phyloP scores from a whole-genome alignment of 352 stramenopile species.

The Globisporangium abappressorium region DNA sequence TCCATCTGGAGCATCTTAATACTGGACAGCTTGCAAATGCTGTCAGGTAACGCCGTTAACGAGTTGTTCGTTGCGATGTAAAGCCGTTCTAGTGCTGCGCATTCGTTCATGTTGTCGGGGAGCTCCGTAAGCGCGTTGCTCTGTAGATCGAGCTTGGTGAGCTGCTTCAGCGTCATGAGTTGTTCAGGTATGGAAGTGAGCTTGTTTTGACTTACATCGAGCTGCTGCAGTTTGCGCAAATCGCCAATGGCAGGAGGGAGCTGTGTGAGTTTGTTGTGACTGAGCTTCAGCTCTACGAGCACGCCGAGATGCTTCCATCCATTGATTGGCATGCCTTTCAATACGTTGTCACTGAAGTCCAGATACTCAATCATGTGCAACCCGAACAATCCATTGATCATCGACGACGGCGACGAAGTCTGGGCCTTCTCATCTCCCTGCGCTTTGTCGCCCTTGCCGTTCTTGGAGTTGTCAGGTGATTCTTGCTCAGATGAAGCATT shows the following conservation, averaged over 20 bases:
- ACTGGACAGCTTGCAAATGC: constrained; percentile 21
- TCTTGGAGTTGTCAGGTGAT: background rate
- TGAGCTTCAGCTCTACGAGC: constrained; percentile 43
- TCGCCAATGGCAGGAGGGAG: constrained; percentile 26
- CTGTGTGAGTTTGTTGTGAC: constrained; percentile 36
- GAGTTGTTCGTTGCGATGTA: constrained; percentile 35
- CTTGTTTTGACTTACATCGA: constrained; percentile 49
- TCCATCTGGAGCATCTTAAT: constrained; percentile 44
- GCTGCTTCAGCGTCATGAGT: constrained; percentile 22
- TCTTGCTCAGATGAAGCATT: constrained; percentile 13
- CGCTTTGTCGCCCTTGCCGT: background rate
- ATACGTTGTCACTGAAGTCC: constrained; percentile 46
- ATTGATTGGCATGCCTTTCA: constrained; percentile 23
- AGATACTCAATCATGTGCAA: constrained; percentile 31
- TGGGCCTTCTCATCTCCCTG: background rate
- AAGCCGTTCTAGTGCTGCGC: constrained; percentile 27
- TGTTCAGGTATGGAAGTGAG: constrained; percentile 23
- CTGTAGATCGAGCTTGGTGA: constrained; percentile 31
- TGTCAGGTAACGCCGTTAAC: constrained; percentile 26
- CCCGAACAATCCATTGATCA: constrained; percentile 25
- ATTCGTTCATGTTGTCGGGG: constrained; percentile 29
- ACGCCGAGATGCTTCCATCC: constrained; percentile 28
- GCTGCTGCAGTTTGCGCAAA: constrained; percentile 26
- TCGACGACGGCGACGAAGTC: background rate
- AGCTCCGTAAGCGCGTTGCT: constrained; percentile 34